Percentiles rank a stretch among this genome's conserved stretches.
These are phyloP conservation scores for Mrakiaceae sp. DNA, from an alignment of 1,284 basidiomycete species.

Conservation along the genomic window DNA sequence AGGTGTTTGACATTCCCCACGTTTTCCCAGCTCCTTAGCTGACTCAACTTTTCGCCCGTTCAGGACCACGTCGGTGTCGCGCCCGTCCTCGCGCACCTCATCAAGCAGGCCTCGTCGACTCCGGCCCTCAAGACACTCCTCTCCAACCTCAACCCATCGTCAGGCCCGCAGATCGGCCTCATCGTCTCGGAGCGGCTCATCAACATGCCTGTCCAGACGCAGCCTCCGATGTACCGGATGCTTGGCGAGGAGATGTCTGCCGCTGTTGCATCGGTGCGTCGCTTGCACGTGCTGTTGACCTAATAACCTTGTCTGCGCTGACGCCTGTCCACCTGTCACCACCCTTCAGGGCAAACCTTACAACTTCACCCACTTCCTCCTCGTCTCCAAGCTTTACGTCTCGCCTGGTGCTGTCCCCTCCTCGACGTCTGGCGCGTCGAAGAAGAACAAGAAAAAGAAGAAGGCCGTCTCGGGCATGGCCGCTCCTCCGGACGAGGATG, in stretches of 20 bases:
- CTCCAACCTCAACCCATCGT: slow-evolving; percentile 21
- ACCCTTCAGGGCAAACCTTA: slow-evolving; percentile 52
- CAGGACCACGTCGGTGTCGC: slow-evolving; percentile 60
- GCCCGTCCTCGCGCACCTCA: slow-evolving; percentile 57
- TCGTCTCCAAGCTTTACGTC: slow-evolving; percentile 61
- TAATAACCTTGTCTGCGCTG: slow-evolving; percentile 15
- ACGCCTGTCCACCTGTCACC: slow-evolving; percentile 18
- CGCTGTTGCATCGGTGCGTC: slow-evolving; percentile 51
- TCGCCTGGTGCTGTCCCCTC: slow-evolving; percentile 21
- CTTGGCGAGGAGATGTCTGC: slow-evolving; percentile 63
- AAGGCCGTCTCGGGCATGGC: too few species aligned
- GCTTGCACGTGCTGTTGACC: neutral
- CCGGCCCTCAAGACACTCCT: slow-evolving; percentile 27
- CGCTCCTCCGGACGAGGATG: neutral
- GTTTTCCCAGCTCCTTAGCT: too few species aligned
- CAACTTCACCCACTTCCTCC: slow-evolving; percentile 55
- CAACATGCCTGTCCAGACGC: slow-evolving; percentile 83
- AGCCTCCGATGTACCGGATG: slow-evolving; percentile 83
- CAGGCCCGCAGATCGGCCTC: slow-evolving; percentile 53
- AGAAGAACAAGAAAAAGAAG: slow-evolving; percentile 4
- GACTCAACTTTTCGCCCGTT: neutral
- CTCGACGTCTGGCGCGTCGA: slow-evolving; percentile 20
- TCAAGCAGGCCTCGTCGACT: slow-evolving; percentile 43
- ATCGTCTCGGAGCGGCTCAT: slow-evolving; percentile 74
- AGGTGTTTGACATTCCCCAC: slow-evolving; percentile 39